These are phyloP conservation scores for Microstroma glucosiphilum DNA, from an alignment of 1,284 basidiomycete genomes.

Conservation along the genomic window DNA sequence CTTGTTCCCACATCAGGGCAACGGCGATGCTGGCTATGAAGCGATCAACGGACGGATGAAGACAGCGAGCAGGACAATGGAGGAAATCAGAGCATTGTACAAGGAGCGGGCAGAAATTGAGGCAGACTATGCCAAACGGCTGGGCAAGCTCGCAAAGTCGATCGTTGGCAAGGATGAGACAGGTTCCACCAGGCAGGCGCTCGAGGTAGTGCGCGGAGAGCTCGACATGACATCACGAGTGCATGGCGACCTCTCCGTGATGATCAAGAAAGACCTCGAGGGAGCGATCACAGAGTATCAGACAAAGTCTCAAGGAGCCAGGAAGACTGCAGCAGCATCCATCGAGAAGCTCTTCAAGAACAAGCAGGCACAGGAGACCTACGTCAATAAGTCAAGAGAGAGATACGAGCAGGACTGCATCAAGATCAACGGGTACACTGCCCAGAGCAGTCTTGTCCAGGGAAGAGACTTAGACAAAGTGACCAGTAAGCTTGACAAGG, in stretches of 20 bases:
- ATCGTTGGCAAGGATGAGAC: conserved; percentile 81
- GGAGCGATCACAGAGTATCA: conserved; percentile 46
- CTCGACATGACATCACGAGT: conserved; percentile 72
- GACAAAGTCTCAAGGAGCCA: conserved; percentile 6
- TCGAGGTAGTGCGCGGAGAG: conserved; percentile 73
- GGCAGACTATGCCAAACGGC: conserved; percentile 86
- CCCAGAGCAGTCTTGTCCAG: conserved; percentile 84
- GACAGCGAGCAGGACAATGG: conserved; percentile 74
- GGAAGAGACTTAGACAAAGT: conserved; percentile 91
- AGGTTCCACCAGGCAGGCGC: conserved; percentile 70
- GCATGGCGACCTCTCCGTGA: conserved; percentile 65
- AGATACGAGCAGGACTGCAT: conserved; percentile 92
- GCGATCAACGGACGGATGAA: conserved; percentile 82
- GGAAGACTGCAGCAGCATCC: conserved; percentile 9
- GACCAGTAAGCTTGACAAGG: conserved; percentile 75
- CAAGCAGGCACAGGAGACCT: conserved; percentile 44
- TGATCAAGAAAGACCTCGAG: conserved; percentile 74
- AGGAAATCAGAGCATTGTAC: conserved; percentile 79
- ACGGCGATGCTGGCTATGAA: conserved; percentile 73
- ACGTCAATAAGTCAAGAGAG: conserved; percentile 64
- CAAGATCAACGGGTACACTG: conserved; percentile 89
- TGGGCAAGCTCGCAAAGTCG: conserved; percentile 73
- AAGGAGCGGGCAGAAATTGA: conserved; percentile 83
- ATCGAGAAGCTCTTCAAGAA: conserved; percentile 47
- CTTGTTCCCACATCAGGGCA: conserved; percentile 18